Conservation (phyloP, 768 basidiomycete species). For the Amanita muscaria region DNA sequence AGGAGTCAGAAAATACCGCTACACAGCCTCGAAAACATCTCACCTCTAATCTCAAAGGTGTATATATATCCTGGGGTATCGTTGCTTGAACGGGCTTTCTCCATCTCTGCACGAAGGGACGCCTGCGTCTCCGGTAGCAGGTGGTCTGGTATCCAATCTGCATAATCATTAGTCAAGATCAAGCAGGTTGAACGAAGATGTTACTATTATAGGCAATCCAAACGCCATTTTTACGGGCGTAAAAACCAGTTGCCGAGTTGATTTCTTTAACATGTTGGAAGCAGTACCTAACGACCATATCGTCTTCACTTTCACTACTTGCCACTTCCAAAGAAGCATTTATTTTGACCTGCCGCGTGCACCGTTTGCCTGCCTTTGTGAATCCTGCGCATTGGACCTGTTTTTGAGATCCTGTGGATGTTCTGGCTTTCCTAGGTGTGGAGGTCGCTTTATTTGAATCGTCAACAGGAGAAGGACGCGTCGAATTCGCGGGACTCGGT, state of each 20-base stretch:
- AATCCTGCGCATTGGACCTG: constrained; percentile 50
- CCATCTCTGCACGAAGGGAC: constrained; percentile 39
- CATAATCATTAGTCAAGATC: constrained; percentile 6
- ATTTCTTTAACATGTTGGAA: constrained; percentile 55
- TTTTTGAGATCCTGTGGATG: constrained; percentile 8
- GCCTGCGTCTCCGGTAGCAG: constrained; percentile 52
- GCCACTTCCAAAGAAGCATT: constrained; percentile 17
- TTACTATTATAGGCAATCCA: constrained; percentile 55
- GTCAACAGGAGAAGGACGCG: too few relatives aligned
- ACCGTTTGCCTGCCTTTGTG: constrained; percentile 58
- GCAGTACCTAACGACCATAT: constrained; percentile 43
- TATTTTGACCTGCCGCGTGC: constrained; percentile 49
- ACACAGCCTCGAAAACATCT: background rate
- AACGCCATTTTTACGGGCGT: constrained; percentile 37
- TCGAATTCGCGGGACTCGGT: too few relatives aligned
- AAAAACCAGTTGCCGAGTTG: constrained; percentile 46
- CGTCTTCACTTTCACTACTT: constrained; percentile 23
- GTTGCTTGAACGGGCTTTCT: constrained; percentile 38
- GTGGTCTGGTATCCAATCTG: constrained; percentile 67
- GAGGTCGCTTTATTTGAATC: constrained; percentile 11
- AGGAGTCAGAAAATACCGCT: background rate
- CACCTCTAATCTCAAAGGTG: constrained; percentile 71
- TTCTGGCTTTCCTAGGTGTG: constrained; percentile 9
- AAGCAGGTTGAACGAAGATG: constrained; percentile 11
- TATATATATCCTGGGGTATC: constrained; percentile 77